Evolutionary conservation across 495 filamentous ascomycete genomes (phyloP), one percentile per base, ranked within the genome.

Genomic region (Neurospora discreta): DNA sequence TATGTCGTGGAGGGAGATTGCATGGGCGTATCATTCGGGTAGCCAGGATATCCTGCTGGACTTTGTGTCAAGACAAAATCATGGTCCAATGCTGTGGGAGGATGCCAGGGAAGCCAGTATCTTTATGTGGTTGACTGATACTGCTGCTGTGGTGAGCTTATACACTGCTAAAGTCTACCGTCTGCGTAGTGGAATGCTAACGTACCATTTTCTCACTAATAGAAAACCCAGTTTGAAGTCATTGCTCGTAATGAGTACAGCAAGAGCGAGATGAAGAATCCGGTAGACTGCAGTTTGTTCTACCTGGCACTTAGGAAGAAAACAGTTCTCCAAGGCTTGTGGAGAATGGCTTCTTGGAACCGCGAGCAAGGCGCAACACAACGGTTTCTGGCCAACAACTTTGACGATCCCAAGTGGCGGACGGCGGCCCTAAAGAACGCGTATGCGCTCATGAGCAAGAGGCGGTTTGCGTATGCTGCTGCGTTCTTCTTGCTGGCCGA

Each of bases 371-470:
- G 75, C 10, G 87, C 90, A 0, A 99, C 95, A 10, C 87, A 87
- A 68, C 87, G 84, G 70, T 84, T 99, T 33, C 81, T 99, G 20
- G 86, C 89, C 8, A 96, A 97, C 74, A 92, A 98, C 79, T 99
- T 99, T 81, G 84, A 88, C 5, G 91, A 97, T 71, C 83, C 87
- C 13, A 89, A 92, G 73, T 97, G 95, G 93, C 91, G 88, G 82
- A 97, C 92, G 2, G 90, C 93, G 3, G 95, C 96, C 13, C 80
- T 96, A 71, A 99, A 99, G 81, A 99, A 99, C 77, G 95, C 95
- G 2, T 99, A 97, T 81, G 94, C 95, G n/a, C 79, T 99, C 71
- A 90, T 98, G 78, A 95, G 94, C 58, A 95, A 93, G 81, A 89
- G 91, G 43, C 86, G 95, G 76, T 97, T 96, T 81, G 91, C 94